Conservation (phyloP, 169 alveolate species). For the Eimeria praecox region DNA sequence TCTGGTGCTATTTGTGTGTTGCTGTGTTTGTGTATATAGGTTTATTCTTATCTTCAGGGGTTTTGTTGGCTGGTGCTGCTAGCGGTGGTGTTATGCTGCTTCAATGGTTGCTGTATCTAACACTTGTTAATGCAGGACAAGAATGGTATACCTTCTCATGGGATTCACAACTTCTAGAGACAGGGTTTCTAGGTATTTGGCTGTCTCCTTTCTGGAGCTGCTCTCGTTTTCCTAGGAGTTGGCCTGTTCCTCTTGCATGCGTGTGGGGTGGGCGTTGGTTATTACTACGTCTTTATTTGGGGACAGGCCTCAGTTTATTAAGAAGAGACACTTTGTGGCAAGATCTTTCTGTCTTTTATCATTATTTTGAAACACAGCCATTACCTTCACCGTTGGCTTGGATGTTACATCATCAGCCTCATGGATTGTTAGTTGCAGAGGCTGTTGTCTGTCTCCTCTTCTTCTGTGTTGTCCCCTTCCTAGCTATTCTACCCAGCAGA, state of each 20-base stretch:
- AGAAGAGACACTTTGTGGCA: conserved; percentile 71
- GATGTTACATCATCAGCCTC: conserved; percentile 75
- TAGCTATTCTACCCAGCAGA: conserved; percentile 74
- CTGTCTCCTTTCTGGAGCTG: conserved; percentile 65
- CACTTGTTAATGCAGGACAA: conserved; percentile 76
- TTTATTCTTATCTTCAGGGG: neutral
- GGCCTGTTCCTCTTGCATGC: conserved; percentile 77
- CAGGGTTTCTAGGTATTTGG: conserved; percentile 81
- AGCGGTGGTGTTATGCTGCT: conserved; percentile 15
- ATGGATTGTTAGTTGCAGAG: conserved; percentile 52
- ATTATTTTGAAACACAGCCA: conserved; percentile 80
- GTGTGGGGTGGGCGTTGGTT: conserved; percentile 83
- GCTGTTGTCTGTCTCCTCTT: conserved; percentile 71
- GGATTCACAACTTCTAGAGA: conserved; percentile 82
- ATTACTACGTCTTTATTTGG: conserved; percentile 77
- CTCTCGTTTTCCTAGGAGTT: conserved; percentile 66
- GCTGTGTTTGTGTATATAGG: conserved; percentile 4
- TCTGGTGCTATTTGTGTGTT: neutral
- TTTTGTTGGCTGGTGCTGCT: conserved; percentile 56
- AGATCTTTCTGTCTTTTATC: conserved; percentile 54
- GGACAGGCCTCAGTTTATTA: conserved; percentile 82
- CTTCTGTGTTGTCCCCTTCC: conserved; percentile 41
- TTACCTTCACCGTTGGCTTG: conserved; percentile 81
- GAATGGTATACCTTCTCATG: conserved; percentile 81
- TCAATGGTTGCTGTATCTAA: conserved; percentile 78